These are phyloP conservation scores for Nephelium lappaceum DNA, from an alignment of 345 rosid species.

Conservation along the genomic window DNA sequence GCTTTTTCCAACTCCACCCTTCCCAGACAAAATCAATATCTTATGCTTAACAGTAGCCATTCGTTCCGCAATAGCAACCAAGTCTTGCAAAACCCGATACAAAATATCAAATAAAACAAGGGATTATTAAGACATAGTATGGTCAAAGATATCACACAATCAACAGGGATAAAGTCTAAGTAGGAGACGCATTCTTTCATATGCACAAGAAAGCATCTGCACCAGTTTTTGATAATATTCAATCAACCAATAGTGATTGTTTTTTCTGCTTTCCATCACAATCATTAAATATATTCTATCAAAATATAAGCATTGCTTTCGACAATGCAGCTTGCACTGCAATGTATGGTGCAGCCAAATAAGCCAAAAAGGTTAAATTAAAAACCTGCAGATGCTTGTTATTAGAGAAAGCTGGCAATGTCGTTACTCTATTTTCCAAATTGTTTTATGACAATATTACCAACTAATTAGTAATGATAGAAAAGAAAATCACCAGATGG, in stretches of 20 bases:
- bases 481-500: neutral
- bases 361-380: neutral
- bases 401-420: neutral
- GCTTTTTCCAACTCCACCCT: constrained; percentile 98
- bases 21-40: constrained; percentile 86
- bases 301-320: neutral
- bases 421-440: neutral
- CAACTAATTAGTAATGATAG: neutral
- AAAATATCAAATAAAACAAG: neutral
- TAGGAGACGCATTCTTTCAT: neutral
- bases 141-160: neutral
- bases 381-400: neutral
- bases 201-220: neutral
- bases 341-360: neutral
- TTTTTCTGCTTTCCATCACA: neutral
- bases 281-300: neutral
- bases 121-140: neutral
- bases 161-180: neutral
- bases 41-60: constrained; percentile 96
- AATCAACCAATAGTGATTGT: neutral
- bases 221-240: neutral
- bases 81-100: constrained; percentile 54
- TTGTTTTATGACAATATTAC: neutral
- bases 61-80: constrained; percentile 88
- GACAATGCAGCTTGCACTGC: neutral